Base-by-base conservation (phyloP, 2,329 filamentous ascomycete species). In the Phyllosticta paracitricarpa region DNA sequence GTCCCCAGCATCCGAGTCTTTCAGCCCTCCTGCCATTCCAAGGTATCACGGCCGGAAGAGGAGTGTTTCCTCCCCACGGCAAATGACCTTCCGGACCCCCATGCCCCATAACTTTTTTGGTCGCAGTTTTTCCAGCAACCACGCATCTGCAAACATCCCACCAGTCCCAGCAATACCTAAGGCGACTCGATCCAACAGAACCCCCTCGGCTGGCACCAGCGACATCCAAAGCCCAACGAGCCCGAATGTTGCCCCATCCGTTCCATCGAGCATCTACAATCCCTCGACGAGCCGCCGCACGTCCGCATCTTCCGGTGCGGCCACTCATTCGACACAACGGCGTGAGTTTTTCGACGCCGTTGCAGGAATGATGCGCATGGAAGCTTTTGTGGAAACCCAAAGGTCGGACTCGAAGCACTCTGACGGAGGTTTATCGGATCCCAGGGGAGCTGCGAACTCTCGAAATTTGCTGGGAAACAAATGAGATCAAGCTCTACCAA, bases 361-460 rank as follows among this genome's bases (percentile, higher is more conserved):
- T 3, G 72, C 95, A 62, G 91, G 92, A 1, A 97, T 92, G 1
- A 85, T 97, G 55, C 85, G 94, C 28, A 97, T 99, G 93, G 93
- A 97, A 73, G 94, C 94, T 0, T 99, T 97, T 72, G 95, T 99
- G 66, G 83, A 85, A 19, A 48, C 40, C 4, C 40, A 48, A 17
- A 48, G 40, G 14, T n/a, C 17, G 1, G 40, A n/a, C 14, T 48
- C 40, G 14, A 48, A 48, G n/a, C 40, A 48, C 17, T 19, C 40
- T n/a, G 40, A 48, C 4, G n/a, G 40, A 7, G 40, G 40, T 1
- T 48, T n/a, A 17, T 19, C 40, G 17, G 40, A 48, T n/a, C n/a
- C n/a, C 14, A 48, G 40, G 4, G 14, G 6, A 48, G 17, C 40
- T 7, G 40, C 40, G 2, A 48, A n/a, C 40, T n/a, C 40, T 3